phyloP scores from a whole-genome alignment of 257 asterid genomes.

The Thymus quinquecostatus region DNA sequence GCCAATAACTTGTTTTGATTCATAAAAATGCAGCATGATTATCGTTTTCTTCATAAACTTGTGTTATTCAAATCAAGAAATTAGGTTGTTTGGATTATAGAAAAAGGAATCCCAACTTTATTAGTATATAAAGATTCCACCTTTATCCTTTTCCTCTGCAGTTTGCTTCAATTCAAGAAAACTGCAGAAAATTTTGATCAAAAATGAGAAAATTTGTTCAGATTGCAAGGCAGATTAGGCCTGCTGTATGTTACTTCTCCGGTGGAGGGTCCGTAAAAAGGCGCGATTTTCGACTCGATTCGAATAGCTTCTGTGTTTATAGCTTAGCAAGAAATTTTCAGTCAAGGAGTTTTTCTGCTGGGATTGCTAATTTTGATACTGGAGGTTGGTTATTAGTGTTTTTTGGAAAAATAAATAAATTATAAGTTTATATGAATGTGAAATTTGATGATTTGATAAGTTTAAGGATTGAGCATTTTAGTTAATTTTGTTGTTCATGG shows the following conservation, averaged over 20 bases:
- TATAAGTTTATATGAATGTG: not conserved
- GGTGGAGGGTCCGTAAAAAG: slow-evolving; percentile 35
- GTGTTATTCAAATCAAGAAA: not conserved
- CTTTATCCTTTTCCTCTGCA: slow-evolving; percentile 23
- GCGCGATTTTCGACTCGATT: slow-evolving; percentile 28
- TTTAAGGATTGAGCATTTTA: not conserved
- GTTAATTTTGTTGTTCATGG: not conserved
- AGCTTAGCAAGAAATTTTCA: slow-evolving; percentile 27
- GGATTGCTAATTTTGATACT: slow-evolving; percentile 40
- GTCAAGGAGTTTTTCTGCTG: slow-evolving; percentile 24
- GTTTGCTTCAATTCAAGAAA: slow-evolving; percentile 30
- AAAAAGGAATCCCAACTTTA: slow-evolving; percentile 1
- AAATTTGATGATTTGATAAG: not conserved
- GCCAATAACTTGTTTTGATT: slow-evolving; percentile 8
- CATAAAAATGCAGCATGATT: not conserved
- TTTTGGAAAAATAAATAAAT: no score
- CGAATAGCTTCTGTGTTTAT: slow-evolving; percentile 22
- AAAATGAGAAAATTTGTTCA: slow-evolving; percentile 50
- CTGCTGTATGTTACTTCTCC: slow-evolving; percentile 26
- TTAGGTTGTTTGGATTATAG: slow-evolving; percentile 1
- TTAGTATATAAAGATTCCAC: slow-evolving; percentile 16
- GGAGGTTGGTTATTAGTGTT: slow-evolving; percentile 43
- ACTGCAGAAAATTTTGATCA: slow-evolving; percentile 17
- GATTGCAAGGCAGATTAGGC: slow-evolving; percentile 46
- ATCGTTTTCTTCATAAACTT: not conserved